Conservation (phyloP, 805 yeast genomes). For the Tetrapisispora nanseiensis region DNA sequence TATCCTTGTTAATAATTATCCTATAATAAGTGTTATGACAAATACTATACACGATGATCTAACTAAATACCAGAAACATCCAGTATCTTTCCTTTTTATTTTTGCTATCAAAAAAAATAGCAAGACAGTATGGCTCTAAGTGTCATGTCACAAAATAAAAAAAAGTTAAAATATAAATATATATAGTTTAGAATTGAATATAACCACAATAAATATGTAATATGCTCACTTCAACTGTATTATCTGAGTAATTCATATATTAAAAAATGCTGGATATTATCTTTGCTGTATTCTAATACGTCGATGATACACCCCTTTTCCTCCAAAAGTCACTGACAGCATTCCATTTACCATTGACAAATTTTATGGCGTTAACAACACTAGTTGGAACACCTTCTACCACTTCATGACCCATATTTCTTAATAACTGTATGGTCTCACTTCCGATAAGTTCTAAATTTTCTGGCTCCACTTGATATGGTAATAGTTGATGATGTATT, state of each 20-base stretch:
- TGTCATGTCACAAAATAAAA: no score
- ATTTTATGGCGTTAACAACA: conserved; percentile 48
- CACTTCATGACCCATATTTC: conserved; percentile 41
- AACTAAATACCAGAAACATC: no score
- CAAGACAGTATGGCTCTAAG: background rate
- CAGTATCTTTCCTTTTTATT: conserved; percentile 2
- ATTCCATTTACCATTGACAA: conserved; percentile 36
- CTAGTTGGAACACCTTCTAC: conserved; percentile 37
- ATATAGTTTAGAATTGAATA: no score
- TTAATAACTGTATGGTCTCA: conserved; percentile 32
- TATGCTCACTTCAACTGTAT: no score
- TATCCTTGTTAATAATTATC: background rate
- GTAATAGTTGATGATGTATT: conserved; percentile 81
- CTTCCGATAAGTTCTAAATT: conserved; percentile 33
- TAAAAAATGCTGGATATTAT: background rate
- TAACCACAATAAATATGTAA: no score
- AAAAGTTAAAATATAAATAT: no score
- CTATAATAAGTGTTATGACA: no score
- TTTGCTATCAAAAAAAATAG: background rate
- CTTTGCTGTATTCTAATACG: conserved; percentile 6
- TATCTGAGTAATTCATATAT: background rate
- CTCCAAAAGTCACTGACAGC: conserved; percentile 92
- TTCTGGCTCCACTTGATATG: conserved; percentile 59
- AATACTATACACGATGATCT: no score
- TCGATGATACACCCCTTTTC: conserved; percentile 47